Base-by-base conservation (phyloP, 768 basidiomycete species). In the Boletus speciosus region DNA sequence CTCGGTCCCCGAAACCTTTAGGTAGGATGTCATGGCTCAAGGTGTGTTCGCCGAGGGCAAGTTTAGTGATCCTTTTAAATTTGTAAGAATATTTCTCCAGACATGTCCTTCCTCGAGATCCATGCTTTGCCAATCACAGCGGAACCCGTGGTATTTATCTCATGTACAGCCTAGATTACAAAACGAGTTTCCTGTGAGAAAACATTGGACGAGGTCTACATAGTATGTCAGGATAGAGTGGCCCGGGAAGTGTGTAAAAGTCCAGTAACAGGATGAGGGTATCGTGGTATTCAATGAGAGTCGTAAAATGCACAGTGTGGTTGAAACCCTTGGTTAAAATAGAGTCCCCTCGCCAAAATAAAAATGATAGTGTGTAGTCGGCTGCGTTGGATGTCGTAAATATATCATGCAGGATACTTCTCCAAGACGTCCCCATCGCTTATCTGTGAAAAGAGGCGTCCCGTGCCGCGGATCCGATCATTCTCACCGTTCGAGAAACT, bases 1-100 rank as follows among this genome's bases (percentile, higher is more conserved):
- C 57, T 80, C 81, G 15, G 80, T 81, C 39, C 84, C 85, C 54
- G 76, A 73, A 14, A 85, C 78, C 58, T 73, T 80, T 47, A 86
- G 71, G 53, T 78, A 76, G 55, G 82, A 79, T 25, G 54, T 42
- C 63, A 68, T 66, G 44, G 4, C 21, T 49, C 55, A 49, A 49
- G 27, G 16, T 16, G 43, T 38, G 35, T 19, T 25, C 25, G 25
- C 3, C 25, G 25, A 25, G 29, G 38, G 19, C 16, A n/a, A 8
- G 16, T 23, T n/a, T 7, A 36, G 16, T 21, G 11, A 23, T 19
- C 32, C 19, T 44, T 51, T 54, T 48, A 54, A 19, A 19, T 19
- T 19, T 19, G 19, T n/a, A 41, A 34, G 29, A 31, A 40, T n/a
- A 36, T 34, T 66, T 55, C 47, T 23, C 29, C 27, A 23, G 27